Percentiles rank a stretch among this genome's conserved stretches.
These are phyloP conservation scores for Aureobasidium sp. DNA, from an alignment of 2,329 filamentous ascomycete species.

Conservation along the genomic window DNA sequence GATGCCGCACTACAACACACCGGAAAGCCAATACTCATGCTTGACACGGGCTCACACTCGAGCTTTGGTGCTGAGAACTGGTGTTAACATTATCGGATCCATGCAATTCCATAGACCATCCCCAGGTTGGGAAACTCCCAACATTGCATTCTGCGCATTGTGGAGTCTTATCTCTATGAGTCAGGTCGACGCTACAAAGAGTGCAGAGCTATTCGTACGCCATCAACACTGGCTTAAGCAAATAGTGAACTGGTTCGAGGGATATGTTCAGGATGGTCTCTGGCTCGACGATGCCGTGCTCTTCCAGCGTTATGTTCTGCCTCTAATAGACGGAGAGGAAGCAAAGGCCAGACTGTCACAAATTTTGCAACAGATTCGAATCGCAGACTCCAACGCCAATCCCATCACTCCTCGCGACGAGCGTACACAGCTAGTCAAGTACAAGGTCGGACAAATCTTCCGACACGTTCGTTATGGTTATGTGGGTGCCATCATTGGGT, in stretches of 20 bases:
- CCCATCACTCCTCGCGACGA: conserved; percentile 22
- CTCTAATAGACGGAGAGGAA: conserved; percentile 47
- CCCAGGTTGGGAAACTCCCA: conserved; percentile 2
- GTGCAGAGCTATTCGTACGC: conserved; percentile 25
- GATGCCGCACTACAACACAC: conserved; percentile 37
- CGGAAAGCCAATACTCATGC: conserved; percentile 37
- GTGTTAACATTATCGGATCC: conserved; percentile 73
- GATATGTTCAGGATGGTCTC: conserved; percentile 31
- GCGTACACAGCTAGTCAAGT: conserved; percentile 43
- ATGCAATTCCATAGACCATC: conserved; percentile 31
- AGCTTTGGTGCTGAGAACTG: conserved; percentile 66
- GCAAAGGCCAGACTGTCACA: conserved; percentile 50
- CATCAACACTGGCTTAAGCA: conserved; percentile 55
- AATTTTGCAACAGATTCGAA: conserved; percentile 49
- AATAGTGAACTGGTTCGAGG: conserved; percentile 58
- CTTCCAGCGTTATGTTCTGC: conserved; percentile 60
- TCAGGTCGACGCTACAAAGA: conserved; percentile 20
- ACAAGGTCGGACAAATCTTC: conserved; percentile 76
- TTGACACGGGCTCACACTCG: conserved; percentile 58
- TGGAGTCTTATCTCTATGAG: conserved; percentile 56
- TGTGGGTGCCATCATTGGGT: conserved; percentile 78
- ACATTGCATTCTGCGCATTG: conserved; percentile 62
- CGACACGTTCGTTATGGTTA: conserved; percentile 74
- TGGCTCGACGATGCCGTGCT: conserved; percentile 67
- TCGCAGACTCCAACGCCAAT: conserved; percentile 50